phyloP scores from a whole-genome alignment of 2,329 filamentous ascomycete genomes.

The Sphaerulina musiva region DNA sequence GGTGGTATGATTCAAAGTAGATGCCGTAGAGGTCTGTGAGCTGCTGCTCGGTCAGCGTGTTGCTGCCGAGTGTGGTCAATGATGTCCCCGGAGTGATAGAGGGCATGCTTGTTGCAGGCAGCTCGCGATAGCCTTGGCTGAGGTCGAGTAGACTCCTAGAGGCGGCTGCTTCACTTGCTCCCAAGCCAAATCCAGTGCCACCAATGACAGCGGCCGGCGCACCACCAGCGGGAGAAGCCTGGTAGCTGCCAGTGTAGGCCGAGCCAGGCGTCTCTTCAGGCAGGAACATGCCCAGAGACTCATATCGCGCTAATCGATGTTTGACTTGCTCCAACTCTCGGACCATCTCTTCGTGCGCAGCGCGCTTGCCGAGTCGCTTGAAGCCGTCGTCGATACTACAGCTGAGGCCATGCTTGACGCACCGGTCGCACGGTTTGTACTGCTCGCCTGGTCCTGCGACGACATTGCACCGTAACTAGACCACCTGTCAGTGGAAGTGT shows the following conservation, averaged over 20 bases:
- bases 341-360: slow-evolving; percentile 80
- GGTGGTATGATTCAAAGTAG: slow-evolving; percentile 70
- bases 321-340: slow-evolving; percentile 62
- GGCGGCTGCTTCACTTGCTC: slow-evolving; percentile 35
- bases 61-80: slow-evolving; percentile 52
- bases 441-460: slow-evolving; percentile 58
- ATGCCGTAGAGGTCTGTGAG: slow-evolving; percentile 59
- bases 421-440: slow-evolving; percentile 69
- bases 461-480: slow-evolving; percentile 73
- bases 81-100: slow-evolving; percentile 50
- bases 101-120: slow-evolving; percentile 38
- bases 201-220: slow-evolving; percentile 29
- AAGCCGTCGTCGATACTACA: slow-evolving; percentile 87
- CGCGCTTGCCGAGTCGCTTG: slow-evolving; percentile 75
- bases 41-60: slow-evolving; percentile 39
- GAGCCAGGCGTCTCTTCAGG: slow-evolving; percentile 22
- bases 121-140: slow-evolving; percentile 35
- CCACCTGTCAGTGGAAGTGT: slow-evolving; percentile 10
- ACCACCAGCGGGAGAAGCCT: slow-evolving; percentile 20
- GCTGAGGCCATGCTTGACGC: slow-evolving; percentile 69
- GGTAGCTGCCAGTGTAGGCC: slow-evolving; percentile 21
- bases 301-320: slow-evolving; percentile 27
- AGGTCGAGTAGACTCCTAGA: slow-evolving; percentile 35
- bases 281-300: slow-evolving; percentile 28
- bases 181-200: slow-evolving; percentile 27